Base-by-base conservation (phyloP, 176 grass and related monocot species). In the Zizania latifolia region DNA sequence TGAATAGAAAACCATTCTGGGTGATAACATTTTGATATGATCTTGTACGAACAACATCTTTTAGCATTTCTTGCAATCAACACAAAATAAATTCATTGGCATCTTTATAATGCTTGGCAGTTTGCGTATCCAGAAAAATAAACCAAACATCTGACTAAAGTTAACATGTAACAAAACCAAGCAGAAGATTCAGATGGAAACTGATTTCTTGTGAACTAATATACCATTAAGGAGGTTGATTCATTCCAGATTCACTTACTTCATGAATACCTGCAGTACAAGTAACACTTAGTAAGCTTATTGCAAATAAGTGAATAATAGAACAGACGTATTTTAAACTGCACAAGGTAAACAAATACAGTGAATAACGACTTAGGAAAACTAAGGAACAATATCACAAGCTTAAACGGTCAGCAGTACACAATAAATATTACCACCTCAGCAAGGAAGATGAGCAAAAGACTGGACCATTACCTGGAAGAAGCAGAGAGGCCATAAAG, bases 21-120 rank as follows among this genome's bases (percentile, higher is more conserved):
- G 81, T 89, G 26, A n/a, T n/a, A n/a, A n/a, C n/a, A n/a, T n/a
- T n/a, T n/a, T n/a, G n/a, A n/a, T n/a, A n/a, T n/a, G n/a, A 97
- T 59, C 84, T 91, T 41, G 90, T 97, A 39, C 88, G 77, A 40
- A 93, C 90, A 51, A 81, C 84, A 73, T 97, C 94, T 84, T 97
- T 97, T 23, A 97, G 67, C 90, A 97, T 97, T 89, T 93, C 94
- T 90, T 97, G 88, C 74, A 85, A 65, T 33, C 9, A 75, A 51
- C 56, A 68, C 27, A 77, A 48, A 14, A 1, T n/a, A 37, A 78
- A 65, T 10, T 39, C 58, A 73, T 70, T 78, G 7, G 53, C 58
- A 82, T 10, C 31, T 35, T 13, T 2, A 27, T 3, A 58, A 26
- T 10, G 53, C 21, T 22, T 63, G 14, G n/a, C n/a, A n/a, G 27